Conservation (phyloP, 257 asterid species). For the Nicotiana tabacum region DNA sequence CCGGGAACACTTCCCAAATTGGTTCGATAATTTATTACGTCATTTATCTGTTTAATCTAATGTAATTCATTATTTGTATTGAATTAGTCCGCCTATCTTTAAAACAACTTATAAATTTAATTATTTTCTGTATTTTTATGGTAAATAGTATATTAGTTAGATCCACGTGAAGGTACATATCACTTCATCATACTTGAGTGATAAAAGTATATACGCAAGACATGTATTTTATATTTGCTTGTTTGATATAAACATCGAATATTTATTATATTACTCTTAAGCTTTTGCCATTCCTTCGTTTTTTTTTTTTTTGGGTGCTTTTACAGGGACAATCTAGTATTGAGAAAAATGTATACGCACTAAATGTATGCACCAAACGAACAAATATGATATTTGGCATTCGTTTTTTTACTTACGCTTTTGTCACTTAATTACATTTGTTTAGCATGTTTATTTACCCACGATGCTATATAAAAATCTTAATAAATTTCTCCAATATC, state of each 20-base stretch:
- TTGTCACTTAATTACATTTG: too few relatives aligned
- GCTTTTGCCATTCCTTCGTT: not conserved
- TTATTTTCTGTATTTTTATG: too few relatives aligned
- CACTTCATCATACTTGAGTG: not conserved
- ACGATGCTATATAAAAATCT: not conserved
- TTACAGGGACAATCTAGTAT: not conserved
- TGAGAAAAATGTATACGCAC: not conserved
- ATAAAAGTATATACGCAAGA: not conserved
- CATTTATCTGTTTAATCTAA: too few relatives aligned
- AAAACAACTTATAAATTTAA: too few relatives aligned
- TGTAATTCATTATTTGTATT: too few relatives aligned
- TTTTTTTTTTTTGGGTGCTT: not conserved
- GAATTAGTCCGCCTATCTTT: too few relatives aligned
- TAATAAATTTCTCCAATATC: not conserved
- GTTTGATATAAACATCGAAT: too few relatives aligned
- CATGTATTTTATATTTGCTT: not conserved
- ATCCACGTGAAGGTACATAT: not conserved
- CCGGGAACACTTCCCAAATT: too few relatives aligned
- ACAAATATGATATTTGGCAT: not conserved
- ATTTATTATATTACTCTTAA: not conserved
- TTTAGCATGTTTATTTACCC: not conserved
- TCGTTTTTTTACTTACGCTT: not conserved
- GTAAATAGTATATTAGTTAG: not conserved
- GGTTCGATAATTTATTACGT: too few relatives aligned
- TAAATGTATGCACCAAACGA: not conserved